Evolutionary conservation across 352 stramenopile genomes (phyloP).

Genomic region (Peronospora farinosa): DNA sequence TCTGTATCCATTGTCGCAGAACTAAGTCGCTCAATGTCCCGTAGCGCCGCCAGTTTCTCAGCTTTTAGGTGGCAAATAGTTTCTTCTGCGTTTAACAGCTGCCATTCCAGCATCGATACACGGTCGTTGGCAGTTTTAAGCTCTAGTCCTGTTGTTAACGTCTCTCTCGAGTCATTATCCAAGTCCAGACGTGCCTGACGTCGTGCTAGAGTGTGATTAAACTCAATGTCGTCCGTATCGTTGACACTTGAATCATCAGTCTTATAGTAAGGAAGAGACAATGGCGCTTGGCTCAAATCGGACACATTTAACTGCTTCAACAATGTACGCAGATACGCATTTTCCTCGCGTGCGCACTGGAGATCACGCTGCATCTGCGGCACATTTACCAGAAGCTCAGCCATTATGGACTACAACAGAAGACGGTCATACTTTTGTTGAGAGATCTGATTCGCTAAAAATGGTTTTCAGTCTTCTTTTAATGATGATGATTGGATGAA

Average conservation of each 20-base stretch:
- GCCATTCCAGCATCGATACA: constrained; percentile 37
- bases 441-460: too few relatives aligned
- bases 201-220: constrained; percentile 13
- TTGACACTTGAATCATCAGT: not conserved
- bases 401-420: not conserved
- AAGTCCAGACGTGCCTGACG: constrained; percentile 22
- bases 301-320: constrained; percentile 18
- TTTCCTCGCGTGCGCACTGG: constrained; percentile 24
- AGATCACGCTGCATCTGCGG: constrained; percentile 25
- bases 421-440: too few relatives aligned
- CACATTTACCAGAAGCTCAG: not conserved
- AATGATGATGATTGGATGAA: too few relatives aligned
- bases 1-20: not conserved
- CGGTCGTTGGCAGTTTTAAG: constrained; percentile 53
- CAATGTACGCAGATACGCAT: constrained; percentile 25
- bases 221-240: constrained; percentile 11
- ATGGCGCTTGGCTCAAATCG: not conserved
- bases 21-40: constrained; percentile 51
- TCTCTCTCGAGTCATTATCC: not conserved
- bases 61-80: constrained; percentile 69
- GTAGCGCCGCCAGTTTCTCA: constrained; percentile 53
- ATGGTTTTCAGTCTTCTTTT: too few relatives aligned
- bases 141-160: constrained; percentile 23
- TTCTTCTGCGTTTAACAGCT: constrained; percentile 64
- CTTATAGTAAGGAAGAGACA: not conserved